Evolutionary conservation across 139 green algal species (phyloP).

Genomic region (Micractinium sp.): DNA sequence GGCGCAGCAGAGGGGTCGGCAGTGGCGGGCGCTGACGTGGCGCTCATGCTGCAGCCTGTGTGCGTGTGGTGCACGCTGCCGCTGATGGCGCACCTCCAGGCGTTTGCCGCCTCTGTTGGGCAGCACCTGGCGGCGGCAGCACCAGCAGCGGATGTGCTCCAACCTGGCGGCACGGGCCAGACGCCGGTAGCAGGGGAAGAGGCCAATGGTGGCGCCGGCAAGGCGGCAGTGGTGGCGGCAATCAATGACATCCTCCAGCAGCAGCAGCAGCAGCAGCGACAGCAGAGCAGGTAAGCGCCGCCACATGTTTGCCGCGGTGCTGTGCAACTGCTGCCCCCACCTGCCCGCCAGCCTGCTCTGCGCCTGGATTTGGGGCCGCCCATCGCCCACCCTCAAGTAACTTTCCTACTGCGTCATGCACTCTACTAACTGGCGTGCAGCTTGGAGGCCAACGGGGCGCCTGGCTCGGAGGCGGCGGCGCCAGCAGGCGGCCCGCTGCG

Average conservation of each 20-base stretch:
- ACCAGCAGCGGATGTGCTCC: neutral
- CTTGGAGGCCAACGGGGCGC: no score
- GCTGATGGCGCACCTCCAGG: conserved; percentile 20
- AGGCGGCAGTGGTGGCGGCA: neutral
- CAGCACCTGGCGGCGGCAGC: neutral
- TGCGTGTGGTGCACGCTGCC: conserved; percentile 27
- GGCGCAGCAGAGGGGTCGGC: neutral
- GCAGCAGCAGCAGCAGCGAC: neutral
- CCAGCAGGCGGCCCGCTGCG: neutral
- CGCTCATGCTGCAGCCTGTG: conserved; percentile 14
- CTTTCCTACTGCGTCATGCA: no score
- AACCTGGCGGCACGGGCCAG: neutral
- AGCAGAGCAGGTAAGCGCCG: neutral
- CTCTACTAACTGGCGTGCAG: no score
- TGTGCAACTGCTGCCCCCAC: no score
- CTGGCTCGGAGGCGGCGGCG: no score
- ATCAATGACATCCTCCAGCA: conserved; percentile 12
- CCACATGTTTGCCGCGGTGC: neutral
- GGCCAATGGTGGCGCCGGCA: neutral
- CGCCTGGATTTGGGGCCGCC: neutral
- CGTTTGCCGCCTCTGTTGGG: neutral
- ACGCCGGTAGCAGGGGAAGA: neutral
- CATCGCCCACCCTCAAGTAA: no score
- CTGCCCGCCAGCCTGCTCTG: neutral
- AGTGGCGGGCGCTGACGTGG: neutral